Evolutionary conservation across 108 stramenopile genomes (phyloP).

Genomic region (Licmophora abbreviata): DNA sequence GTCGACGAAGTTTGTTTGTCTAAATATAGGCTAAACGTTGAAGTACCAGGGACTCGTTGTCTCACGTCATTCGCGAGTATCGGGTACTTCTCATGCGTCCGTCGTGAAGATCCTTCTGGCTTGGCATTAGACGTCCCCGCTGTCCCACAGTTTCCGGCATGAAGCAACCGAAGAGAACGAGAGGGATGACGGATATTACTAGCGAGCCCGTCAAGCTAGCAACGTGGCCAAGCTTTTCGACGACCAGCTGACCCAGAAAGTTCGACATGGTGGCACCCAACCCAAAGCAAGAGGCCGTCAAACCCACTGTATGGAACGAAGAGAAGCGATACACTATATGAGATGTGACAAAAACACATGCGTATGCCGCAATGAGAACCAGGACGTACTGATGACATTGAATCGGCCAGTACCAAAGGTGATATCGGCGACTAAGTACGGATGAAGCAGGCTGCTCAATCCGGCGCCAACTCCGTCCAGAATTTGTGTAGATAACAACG

Average conservation of each 20-base stretch:
- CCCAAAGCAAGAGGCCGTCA: slow-evolving; percentile 80
- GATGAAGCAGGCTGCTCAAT: slow-evolving; percentile 74
- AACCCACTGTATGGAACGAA: slow-evolving; percentile 28
- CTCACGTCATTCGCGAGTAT: no score
- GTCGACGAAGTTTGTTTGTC: no score
- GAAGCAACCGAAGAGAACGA: slow-evolving; percentile 43
- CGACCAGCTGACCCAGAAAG: slow-evolving; percentile 68
- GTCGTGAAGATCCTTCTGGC: no score
- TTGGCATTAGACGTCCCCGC: slow-evolving; percentile 38
- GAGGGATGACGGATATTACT: slow-evolving; percentile 59
- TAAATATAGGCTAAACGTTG: no score
- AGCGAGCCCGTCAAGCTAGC: slow-evolving; percentile 66
- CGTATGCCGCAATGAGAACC: neutral
- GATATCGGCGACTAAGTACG: slow-evolving; percentile 79
- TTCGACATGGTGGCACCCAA: slow-evolving; percentile 77
- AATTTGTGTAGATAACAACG: slow-evolving; percentile 74
- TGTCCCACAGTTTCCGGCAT: slow-evolving; percentile 80
- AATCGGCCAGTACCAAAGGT: slow-evolving; percentile 84
- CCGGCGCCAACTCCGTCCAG: slow-evolving; percentile 81
- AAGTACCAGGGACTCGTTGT: no score
- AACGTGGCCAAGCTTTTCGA: slow-evolving; percentile 73
- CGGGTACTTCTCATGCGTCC: no score
- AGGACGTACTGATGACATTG: slow-evolving; percentile 68
- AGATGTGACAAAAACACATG: slow-evolving; percentile 2
- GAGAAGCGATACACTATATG: neutral